Conservation (phyloP, 768 basidiomycete genomes). For the Mycena metata region DNA sequence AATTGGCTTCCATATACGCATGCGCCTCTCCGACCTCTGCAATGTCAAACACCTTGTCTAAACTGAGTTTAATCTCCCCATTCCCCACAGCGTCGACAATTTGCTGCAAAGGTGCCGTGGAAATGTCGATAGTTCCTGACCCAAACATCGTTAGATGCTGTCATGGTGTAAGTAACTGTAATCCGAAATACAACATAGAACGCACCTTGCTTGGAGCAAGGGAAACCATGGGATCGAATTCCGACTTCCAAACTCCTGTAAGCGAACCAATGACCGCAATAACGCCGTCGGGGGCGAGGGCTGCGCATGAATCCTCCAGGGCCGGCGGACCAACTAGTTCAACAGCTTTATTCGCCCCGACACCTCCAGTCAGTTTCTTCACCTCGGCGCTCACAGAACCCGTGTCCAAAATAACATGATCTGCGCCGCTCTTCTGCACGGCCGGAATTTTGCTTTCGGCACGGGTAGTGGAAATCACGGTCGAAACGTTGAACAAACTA, state of each 20-base stretch:
- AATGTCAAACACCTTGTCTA: constrained; percentile 44
- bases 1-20: constrained; percentile 43
- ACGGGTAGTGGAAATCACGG: constrained; percentile 42
- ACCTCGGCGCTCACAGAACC: constrained; percentile 38
- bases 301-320: constrained; percentile 38
- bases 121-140: constrained; percentile 37
- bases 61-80: constrained; percentile 36
- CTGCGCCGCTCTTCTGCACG: constrained; percentile 36
- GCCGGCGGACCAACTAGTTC: constrained; percentile 42
- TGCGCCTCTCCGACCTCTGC: constrained; percentile 40
- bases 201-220: constrained; percentile 41
- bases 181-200: neutral
- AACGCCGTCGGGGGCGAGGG: constrained; percentile 34
- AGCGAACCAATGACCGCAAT: constrained; percentile 40
- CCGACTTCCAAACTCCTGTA: constrained; percentile 41
- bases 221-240: constrained; percentile 39
- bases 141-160: constrained; percentile 42
- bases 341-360: constrained; percentile 41
- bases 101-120: constrained; percentile 40
- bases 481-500: constrained; percentile 38
- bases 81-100: constrained; percentile 41
- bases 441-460: constrained; percentile 32
- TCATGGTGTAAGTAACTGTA: neutral
- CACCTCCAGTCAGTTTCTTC: constrained; percentile 37
- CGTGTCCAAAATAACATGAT: constrained; percentile 41